Evolutionary conservation across 345 rosid species (phyloP).

Genomic region (Eucalyptus microcorys): DNA sequence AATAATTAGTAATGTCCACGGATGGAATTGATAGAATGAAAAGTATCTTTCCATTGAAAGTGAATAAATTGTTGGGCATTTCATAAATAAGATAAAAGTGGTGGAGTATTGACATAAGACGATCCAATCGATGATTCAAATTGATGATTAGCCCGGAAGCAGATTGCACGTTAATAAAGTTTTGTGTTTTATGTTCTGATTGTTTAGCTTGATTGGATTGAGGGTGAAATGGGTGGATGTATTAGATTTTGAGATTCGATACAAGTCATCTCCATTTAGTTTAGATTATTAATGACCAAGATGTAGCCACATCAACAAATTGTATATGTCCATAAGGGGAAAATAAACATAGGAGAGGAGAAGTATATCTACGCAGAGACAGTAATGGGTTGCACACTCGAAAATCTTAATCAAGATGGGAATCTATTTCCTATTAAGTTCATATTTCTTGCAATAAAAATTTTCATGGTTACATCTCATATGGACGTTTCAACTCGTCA

Average conservation of each 20-base stretch:
- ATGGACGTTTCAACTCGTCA: not conserved
- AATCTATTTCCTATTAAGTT: not conserved
- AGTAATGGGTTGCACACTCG: fast-evolving
- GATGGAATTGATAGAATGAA: not conserved
- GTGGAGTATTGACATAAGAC: fast-evolving
- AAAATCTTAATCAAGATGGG: not conserved
- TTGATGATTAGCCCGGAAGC: not conserved
- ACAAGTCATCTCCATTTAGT: not conserved
- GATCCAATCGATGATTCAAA: not conserved
- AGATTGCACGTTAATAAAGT: not conserved
- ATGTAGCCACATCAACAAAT: not conserved
- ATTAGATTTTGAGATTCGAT: not conserved
- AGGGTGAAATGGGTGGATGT: not conserved
- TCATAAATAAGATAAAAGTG: not conserved
- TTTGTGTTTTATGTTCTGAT: not conserved
- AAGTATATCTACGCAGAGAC: not conserved
- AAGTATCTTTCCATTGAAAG: not conserved
- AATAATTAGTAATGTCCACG: too few relatives aligned
- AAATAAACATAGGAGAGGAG: not conserved
- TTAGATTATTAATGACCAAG: not conserved
- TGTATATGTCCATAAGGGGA: not conserved
- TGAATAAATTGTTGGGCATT: not conserved
- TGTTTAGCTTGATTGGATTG: not conserved
- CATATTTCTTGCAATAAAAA: not conserved
- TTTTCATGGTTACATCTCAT: not conserved